Evolutionary conservation across 2,329 filamentous ascomycete genomes (phyloP), one percentile per base, ranked within the genome.

Genomic region (Cladosporium sp.): DNA sequence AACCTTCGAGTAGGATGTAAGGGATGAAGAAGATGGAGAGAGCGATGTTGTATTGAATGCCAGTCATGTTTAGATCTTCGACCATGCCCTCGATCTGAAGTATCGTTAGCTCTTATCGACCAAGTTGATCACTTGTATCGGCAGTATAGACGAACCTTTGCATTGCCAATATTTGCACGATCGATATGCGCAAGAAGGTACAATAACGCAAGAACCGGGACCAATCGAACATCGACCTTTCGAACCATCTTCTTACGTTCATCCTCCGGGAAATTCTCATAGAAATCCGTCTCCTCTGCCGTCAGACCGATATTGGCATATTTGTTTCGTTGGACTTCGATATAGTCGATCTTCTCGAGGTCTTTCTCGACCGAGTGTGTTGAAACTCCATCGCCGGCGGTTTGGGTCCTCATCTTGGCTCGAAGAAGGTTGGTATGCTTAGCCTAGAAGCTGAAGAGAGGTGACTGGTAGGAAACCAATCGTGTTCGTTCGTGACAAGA

Each of bases 221-320:
- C 62, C 25, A 79, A 66, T 39, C 72, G 68, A 11, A 75, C 52
- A 54, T 78, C 76, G 46, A 70, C 67, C 62, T 78, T 79, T 38
- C 71, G 62, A 7, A 78, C 57, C 20, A 77, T 60, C 50, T 67
- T 71, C 58, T 50, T 54, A 18, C 32, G 35, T 7, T 49, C 47
- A 25, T 57, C 57, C 42, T 55, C 56, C 1, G 55, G 50, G 22
- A 53, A 56, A 29, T 53, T 53, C 3, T 54, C 53, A 22, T 48
- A 55, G 35, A 61, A 61, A n/a, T 53, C 55, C 43, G 56, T 43
- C 38, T 61, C 57, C 12, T 53, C 53, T 7, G 55, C 53, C 1
- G 53, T 53, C 9, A 61, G 32, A 12, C 57, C 59, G 12, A 60
- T 52, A 33, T 57, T 56, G 22, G 55, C 58, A 40, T 58, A 56